phyloP scores from a whole-genome alignment of 352 stramenopile genomes.

The Globisporangium orthogonon region DNA sequence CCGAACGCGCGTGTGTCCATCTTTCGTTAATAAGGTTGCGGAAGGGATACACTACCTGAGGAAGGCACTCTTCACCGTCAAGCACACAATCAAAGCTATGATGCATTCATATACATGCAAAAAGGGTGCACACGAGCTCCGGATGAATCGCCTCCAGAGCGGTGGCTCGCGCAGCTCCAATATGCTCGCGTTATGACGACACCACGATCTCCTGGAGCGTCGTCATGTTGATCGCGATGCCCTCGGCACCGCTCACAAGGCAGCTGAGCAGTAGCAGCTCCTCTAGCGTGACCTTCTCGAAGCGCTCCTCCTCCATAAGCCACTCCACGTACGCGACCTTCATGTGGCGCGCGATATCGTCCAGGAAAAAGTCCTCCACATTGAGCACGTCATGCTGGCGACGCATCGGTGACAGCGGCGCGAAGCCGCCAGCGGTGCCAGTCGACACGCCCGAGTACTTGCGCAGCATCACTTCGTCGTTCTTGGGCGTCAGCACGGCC shows the following conservation, averaged over 20 bases:
- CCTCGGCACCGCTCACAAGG: constrained; percentile 39
- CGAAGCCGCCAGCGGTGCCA: constrained; percentile 2
- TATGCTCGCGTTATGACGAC: constrained; percentile 4
- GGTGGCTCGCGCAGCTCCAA: too few relatives aligned
- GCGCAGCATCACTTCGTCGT: constrained; percentile 9
- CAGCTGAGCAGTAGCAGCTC: constrained; percentile 47
- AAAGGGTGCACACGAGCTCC: too few relatives aligned
- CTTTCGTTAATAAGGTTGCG: too few relatives aligned
- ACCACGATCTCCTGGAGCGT: constrained; percentile 14
- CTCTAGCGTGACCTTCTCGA: constrained; percentile 44
- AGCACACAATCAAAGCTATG: too few relatives aligned
- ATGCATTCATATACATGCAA: too few relatives aligned
- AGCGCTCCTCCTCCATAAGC: constrained; percentile 39
- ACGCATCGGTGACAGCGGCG: constrained; percentile 22
- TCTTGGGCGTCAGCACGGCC: constrained; percentile 6
- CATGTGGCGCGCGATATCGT: constrained; percentile 32
- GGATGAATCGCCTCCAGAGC: too few relatives aligned
- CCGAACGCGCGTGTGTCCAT: too few relatives aligned
- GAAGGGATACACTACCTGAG: too few relatives aligned
- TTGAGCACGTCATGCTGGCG: constrained; percentile 37
- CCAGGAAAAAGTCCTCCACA: constrained; percentile 31
- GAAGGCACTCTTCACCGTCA: too few relatives aligned
- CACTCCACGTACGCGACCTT: constrained; percentile 40
- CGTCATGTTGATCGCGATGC: constrained; percentile 25
- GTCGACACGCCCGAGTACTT: constrained; percentile 6